Evolutionary conservation across 192 early-diverging fungal genomes (phyloP), one percentile per base, ranked within the genome.

Genomic region (Backusella psychrophila): DNA sequence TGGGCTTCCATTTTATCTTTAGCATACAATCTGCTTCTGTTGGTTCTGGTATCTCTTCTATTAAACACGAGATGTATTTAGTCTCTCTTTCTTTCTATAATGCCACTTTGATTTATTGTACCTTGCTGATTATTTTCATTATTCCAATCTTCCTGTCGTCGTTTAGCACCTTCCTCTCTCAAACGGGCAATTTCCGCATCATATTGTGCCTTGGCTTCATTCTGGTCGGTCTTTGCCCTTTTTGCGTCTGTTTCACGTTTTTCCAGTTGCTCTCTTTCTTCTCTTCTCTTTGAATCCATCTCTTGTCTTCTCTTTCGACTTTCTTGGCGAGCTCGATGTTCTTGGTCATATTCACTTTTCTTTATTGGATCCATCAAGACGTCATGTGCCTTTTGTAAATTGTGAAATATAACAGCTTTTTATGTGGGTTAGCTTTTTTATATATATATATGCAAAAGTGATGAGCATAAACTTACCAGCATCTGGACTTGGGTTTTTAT

Each of bases 401-500:
- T 80, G 59, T 88, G 83, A 59, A 88, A 88, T 19, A 88, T 42
- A 56, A 72, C 74, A 33, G 85, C 87, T 84, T 75, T 44, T 34
- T 19, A 46, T 14, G 17, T 17, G 70, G 11, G 68, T 29, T 39
- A 56, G 53, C 71, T 35, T 41, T 39, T 39, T 12, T 38, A 12
- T 39, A 12, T 11, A 12, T 7, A 38, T 33, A 33, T 72, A 38
- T 44, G 36, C 31, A 38, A 34, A 36, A 41, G 21, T 23, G 14
- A 42, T 19, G 4, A 29, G 23, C 39, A 33, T 17, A 34, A 33
- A 12, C 44, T 39, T 80, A 82, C 85, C 86, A 84, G 86, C 90
- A 73, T 92, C 91, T 6, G 89, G 85, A 34, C 90, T 82, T 6
- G 89, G 92, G 72, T 94, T 93, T 74, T 96, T 94, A 86, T 98